Evolutionary conservation across 495 filamentous ascomycete genomes (phyloP).

Genomic region (Neurospora sublineolata): DNA sequence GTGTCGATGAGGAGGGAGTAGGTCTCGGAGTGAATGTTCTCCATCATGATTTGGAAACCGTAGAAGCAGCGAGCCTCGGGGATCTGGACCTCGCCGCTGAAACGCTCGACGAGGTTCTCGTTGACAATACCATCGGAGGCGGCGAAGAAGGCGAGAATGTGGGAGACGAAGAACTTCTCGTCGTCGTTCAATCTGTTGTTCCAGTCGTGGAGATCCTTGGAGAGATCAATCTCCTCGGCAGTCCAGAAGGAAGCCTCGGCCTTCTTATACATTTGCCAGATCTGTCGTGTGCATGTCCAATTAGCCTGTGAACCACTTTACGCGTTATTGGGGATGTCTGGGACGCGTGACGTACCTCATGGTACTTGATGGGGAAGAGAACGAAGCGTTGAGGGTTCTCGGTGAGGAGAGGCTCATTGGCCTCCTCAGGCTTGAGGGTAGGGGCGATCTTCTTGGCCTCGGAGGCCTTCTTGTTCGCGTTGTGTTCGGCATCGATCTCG

Average conservation of each 20-base stretch:
- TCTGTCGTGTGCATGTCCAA: slow-evolving; percentile 38
- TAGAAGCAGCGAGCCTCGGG: slow-evolving; percentile 99
- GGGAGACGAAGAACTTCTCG: slow-evolving; percentile 95
- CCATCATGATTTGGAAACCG: slow-evolving; percentile 99
- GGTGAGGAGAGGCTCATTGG: slow-evolving; percentile 79
- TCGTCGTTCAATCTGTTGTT: slow-evolving; percentile 94
- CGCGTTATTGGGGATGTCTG: slow-evolving; percentile 38
- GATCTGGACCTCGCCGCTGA: slow-evolving; percentile 93
- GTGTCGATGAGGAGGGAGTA: slow-evolving; percentile 99
- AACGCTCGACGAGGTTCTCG: slow-evolving; percentile 96
- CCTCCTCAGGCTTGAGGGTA: slow-evolving; percentile 59
- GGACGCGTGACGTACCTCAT: slow-evolving; percentile 70
- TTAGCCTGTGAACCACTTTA: slow-evolving; percentile 45
- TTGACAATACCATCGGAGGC: slow-evolving; percentile 99
- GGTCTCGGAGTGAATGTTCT: slow-evolving; percentile 99
- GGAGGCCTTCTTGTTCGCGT: slow-evolving; percentile 39
- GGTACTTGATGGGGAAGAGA: slow-evolving; percentile 97
- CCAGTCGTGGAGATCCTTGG: slow-evolving; percentile 98
- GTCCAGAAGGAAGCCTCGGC: slow-evolving; percentile 99
- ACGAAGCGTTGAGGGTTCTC: slow-evolving; percentile 97
- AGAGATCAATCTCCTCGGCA: slow-evolving; percentile 96
- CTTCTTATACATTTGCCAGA: slow-evolving; percentile 99
- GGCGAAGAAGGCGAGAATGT: slow-evolving; percentile 97
- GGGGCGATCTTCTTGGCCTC: slow-evolving; percentile 41
- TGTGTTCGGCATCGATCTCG: slow-evolving; percentile 40